Conservation (phyloP, 129 eudicot genomes). For the Artemisia argyi region DNA sequence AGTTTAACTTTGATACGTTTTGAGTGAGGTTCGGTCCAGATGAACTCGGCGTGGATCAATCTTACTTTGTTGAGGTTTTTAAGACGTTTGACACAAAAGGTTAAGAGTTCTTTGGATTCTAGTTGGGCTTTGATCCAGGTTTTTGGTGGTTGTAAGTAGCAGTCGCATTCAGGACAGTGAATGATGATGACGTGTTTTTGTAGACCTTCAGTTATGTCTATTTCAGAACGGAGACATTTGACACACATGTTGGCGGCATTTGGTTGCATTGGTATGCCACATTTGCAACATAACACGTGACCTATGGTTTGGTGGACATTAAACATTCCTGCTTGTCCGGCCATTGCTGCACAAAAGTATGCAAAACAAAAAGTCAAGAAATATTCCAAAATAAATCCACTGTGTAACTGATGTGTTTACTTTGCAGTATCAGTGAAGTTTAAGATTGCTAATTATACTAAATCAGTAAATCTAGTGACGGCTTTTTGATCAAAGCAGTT, state of each 20-base stretch:
- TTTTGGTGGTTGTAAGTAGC: constrained; percentile 13
- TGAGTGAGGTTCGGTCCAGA: constrained; percentile 16
- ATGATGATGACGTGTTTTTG: constrained; percentile 28
- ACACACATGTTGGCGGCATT: constrained; percentile 78
- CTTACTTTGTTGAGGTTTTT: constrained; percentile 25
- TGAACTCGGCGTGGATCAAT: constrained; percentile 9
- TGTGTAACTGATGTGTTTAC: neutral
- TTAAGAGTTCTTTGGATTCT: constrained; percentile 24
- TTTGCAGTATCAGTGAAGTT: too few relatives aligned
- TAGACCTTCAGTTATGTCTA: constrained; percentile 36
- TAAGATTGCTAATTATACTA: too few relatives aligned
- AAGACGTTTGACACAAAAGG: constrained; percentile 22
- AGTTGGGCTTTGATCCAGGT: constrained; percentile 10
- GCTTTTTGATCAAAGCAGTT: too few relatives aligned
- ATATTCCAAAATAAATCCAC: neutral
- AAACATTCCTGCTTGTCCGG: constrained; percentile 48
- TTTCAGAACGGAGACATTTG: constrained; percentile 64
- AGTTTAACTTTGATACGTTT: constrained; percentile 27
- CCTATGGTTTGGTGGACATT: constrained; percentile 54
- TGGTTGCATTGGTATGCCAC: constrained; percentile 61
- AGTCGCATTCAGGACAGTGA: constrained; percentile 11
- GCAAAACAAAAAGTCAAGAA: neutral
- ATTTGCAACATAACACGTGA: constrained; percentile 71
- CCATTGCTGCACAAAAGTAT: constrained; percentile 37
- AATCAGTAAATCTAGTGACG: too few relatives aligned